phyloP scores from a whole-genome alignment of 768 basidiomycete species.

The Tubosaeta sp. region DNA sequence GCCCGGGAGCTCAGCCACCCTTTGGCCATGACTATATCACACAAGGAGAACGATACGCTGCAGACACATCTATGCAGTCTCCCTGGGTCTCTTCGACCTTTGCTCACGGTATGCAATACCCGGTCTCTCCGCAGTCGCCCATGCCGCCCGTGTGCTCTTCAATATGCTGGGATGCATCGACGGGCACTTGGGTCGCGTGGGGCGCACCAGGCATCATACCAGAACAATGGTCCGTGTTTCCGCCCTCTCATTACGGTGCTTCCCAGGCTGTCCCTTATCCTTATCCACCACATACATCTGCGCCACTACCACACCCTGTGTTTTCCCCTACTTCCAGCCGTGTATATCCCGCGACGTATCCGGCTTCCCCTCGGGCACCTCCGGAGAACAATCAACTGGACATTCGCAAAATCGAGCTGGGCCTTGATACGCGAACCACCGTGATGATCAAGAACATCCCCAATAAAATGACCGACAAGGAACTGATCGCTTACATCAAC shows the following conservation, averaged over 20 bases:
- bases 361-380: conserved; percentile 25
- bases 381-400: conserved; percentile 58
- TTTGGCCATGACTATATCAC: conserved; percentile 24
- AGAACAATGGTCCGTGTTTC: conserved; percentile 30
- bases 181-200: conserved; percentile 30
- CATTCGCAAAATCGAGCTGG: conserved; percentile 67
- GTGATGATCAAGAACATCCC: conserved; percentile 93
- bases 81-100: conserved; percentile 27
- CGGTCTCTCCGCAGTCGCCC: conserved; percentile 25
- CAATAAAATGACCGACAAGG: conserved; percentile 83
- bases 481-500: conserved; percentile 62
- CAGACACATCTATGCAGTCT: conserved; percentile 20
- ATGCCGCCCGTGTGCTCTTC: conserved; percentile 26
- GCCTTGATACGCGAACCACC: conserved; percentile 76
- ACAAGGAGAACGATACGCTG: conserved; percentile 20
- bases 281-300: conserved; percentile 25
- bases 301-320: conserved; percentile 18
- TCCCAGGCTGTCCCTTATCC: conserved; percentile 24
- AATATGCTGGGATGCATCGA: conserved; percentile 28
- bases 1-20: conserved; percentile 22
- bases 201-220: conserved; percentile 20
- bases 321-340: conserved; percentile 18
- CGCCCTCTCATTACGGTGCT: conserved; percentile 24
- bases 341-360: conserved; percentile 19
- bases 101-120: conserved; percentile 28